Conservation (phyloP, 495 filamentous ascomycete genomes). For the Podospora appendiculata region DNA sequence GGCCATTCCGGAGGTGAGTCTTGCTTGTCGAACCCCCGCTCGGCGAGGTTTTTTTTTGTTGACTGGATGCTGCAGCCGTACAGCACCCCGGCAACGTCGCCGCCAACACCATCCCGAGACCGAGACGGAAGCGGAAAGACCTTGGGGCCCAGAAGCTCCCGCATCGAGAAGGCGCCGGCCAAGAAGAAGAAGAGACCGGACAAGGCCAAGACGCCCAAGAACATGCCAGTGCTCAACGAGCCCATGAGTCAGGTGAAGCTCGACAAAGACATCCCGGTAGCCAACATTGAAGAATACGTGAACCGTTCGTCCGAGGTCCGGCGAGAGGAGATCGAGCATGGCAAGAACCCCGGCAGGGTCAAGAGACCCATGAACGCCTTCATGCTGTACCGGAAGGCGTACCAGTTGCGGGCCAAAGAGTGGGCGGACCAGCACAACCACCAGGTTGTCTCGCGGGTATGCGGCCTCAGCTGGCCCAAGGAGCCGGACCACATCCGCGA, state of each 20-base stretch:
- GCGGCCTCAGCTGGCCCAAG: constrained; percentile 77
- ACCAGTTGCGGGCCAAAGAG: constrained; percentile 74
- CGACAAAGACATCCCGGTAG: constrained; percentile 53
- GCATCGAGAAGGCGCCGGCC: constrained; percentile 27
- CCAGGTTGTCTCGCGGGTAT: constrained; percentile 80
- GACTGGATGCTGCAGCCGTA: constrained; percentile 26
- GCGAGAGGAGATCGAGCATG: constrained; percentile 54
- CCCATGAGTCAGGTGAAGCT: constrained; percentile 73
- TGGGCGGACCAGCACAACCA: constrained; percentile 88
- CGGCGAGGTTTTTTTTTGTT: not conserved
- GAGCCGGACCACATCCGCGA: constrained; percentile 64
- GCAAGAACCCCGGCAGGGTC: constrained; percentile 67
- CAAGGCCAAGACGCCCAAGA: constrained; percentile 42
- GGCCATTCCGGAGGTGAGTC: constrained; percentile 23
- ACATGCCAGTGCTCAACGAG: constrained; percentile 47
- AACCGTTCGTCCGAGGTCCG: constrained; percentile 61
- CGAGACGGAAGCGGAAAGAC: constrained; percentile 7
- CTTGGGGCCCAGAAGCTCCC: constrained; percentile 14
- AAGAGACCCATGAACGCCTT: constrained; percentile 97
- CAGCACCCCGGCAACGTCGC: constrained; percentile 44
- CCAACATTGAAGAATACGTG: constrained; percentile 79
- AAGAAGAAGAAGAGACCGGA: constrained; percentile 45
- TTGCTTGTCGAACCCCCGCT: not conserved
- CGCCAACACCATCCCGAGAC: constrained; percentile 34
- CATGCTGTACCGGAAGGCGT: constrained; percentile 96